Conservation (phyloP, 306 rosid genomes). For the Urtica urens region DNA sequence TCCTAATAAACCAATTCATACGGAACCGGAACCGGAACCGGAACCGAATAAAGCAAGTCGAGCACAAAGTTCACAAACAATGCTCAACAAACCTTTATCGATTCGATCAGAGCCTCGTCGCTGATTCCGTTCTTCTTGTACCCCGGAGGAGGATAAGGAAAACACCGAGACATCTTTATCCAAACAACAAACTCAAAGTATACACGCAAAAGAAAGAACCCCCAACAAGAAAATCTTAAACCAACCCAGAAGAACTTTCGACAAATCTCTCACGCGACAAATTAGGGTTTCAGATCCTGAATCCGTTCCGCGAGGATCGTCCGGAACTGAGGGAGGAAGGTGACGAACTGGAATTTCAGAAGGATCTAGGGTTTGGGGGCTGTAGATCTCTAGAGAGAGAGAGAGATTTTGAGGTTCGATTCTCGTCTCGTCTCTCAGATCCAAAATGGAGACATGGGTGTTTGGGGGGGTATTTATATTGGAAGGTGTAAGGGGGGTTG, state of each 20-base stretch:
- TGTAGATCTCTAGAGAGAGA: not conserved
- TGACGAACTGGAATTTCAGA: not conserved
- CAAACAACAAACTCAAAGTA: not conserved
- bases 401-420: not conserved
- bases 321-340: constrained; percentile 1
- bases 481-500: not conserved
- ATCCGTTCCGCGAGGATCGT: constrained; percentile 3
- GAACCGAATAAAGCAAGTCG: constrained; percentile 19
- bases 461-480: not conserved
- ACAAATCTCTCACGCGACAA: no score
- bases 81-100: constrained; percentile 32
- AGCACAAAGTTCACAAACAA: constrained; percentile 18
- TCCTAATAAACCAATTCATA: no score
- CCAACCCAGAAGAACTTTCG: no score
- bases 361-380: constrained; percentile 2
- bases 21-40: no score
- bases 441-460: rapidly evolving
- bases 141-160: constrained; percentile 28
- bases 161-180: constrained; percentile 25
- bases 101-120: constrained; percentile 23
- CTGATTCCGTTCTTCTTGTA: constrained; percentile 13
- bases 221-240: no score
- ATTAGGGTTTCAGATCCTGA: constrained; percentile 9
- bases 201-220: no score
- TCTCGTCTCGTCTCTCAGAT: constrained; percentile 6